Evolutionary conservation across 2,329 filamentous ascomycete species (phyloP), one percentile per base, ranked within the genome.

Genomic region (Trichoderma citrinoviride): DNA sequence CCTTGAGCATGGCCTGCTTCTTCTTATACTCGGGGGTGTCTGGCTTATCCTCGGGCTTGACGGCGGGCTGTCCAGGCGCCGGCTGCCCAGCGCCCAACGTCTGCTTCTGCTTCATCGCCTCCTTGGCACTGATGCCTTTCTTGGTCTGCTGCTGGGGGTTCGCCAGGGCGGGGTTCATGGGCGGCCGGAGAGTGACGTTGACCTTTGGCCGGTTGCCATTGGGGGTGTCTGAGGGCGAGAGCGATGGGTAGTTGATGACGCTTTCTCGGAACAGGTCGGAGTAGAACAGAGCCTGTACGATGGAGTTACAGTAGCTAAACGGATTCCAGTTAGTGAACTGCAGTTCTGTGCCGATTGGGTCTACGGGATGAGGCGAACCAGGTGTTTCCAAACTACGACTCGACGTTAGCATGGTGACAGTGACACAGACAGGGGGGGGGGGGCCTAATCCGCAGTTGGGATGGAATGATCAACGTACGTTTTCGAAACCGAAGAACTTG

Each of bases 11-110:
- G 19, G 93, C 93, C 75, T 95, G 88, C 79, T 97, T 97, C 83
- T 99, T 99, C 80, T 97, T 97, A 79, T 95, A 97, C 78, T 99
- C 95, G 0, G 94, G 92, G 1, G 93, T 93, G 73, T 98, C 93
- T 67, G 91, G 91, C 76, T 93, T 97, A 73, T 98, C 95, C 76
- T 98, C 95, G 8, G 92, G 91, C 70, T 93, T 82, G 47, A 82
- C 67, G 3, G 77, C 89, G 65, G 79, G 82, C 37, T 82, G 83
- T 43, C 82, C 82, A 14, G 82, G 82, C 19, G 83, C 79, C 25
- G 84, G 78, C 66, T 86, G 84, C 33, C 83, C 82, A 19, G 82
- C 74, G 68, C 81, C 83, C 69, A 86, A 78, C 66, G 82, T 79
- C 70, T 83, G 81, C 72, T 86, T 79, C 68, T 83, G 84, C 71